Evolutionary conservation across 192 early-diverging fungal genomes (phyloP).

Genomic region (Coemansia guatemalensis): DNA sequence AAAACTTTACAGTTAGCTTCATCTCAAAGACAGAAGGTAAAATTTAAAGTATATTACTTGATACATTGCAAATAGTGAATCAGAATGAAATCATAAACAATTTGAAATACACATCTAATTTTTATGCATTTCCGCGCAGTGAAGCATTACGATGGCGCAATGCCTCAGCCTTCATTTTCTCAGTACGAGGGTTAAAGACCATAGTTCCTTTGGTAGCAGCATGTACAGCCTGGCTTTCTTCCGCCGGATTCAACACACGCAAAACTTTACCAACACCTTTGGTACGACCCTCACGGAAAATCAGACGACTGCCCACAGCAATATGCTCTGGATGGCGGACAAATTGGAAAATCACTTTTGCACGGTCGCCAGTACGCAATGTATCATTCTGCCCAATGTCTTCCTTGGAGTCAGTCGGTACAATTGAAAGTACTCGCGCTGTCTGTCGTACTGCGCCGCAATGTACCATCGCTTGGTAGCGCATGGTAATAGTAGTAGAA

Average conservation of each 20-base stretch:
- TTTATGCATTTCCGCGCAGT: not conserved
- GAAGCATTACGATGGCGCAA: conserved; percentile 10
- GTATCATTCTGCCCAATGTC: conserved; percentile 57
- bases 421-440: conserved; percentile 68
- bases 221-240: conserved; percentile 21
- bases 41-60: too few relatives aligned
- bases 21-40: too few relatives aligned
- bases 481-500: conserved; percentile 83
- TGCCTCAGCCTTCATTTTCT: conserved; percentile 24
- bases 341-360: conserved; percentile 78
- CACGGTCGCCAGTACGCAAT: conserved; percentile 85
- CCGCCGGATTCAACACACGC: conserved; percentile 21
- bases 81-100: too few relatives aligned
- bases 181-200: conserved; percentile 21
- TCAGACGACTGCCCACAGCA: conserved; percentile 58
- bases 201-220: conserved; percentile 28
- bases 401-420: conserved; percentile 4
- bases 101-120: too few relatives aligned
- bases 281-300: conserved; percentile 81
- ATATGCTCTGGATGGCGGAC: conserved; percentile 74
- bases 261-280: conserved; percentile 89
- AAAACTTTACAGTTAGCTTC: too few relatives aligned
- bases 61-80: too few relatives aligned
- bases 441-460: conserved; percentile 87
- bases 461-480: conserved; percentile 96